Evolutionary conservation across 495 filamentous ascomycete genomes (phyloP).

Genomic region (Daldinia caldariorum): DNA sequence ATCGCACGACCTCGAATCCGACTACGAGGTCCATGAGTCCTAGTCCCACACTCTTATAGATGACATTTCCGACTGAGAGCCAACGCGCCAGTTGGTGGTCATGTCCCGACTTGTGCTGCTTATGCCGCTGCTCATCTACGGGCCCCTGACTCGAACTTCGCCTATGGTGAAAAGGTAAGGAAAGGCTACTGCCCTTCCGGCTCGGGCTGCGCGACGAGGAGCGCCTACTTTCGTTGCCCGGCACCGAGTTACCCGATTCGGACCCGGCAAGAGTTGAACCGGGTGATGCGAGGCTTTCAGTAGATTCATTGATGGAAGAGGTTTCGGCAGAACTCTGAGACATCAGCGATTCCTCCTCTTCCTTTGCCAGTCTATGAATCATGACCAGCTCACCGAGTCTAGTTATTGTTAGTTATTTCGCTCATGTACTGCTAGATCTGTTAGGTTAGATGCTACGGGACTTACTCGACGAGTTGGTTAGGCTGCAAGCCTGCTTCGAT

Average conservation of each 20-base stretch:
- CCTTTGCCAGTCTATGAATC: constrained; percentile 50
- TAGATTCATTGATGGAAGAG: constrained; percentile 36
- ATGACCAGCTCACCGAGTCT: constrained; percentile 80
- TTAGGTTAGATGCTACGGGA: not conserved
- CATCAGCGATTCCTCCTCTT: constrained; percentile 44
- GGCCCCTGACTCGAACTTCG: constrained; percentile 37
- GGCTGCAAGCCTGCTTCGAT: constrained; percentile 77
- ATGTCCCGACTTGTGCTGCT: constrained; percentile 48
- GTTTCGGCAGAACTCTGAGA: constrained; percentile 37
- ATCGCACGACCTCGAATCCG: constrained; percentile 75
- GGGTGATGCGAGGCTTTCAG: constrained; percentile 44
- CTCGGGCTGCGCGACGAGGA: constrained; percentile 45
- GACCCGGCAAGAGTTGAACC: constrained; percentile 44
- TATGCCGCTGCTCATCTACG: constrained; percentile 42
- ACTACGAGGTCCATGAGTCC: constrained; percentile 84
- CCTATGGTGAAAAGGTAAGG: constrained; percentile 35
- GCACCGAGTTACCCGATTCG: constrained; percentile 13
- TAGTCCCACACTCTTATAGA: constrained; percentile 84
- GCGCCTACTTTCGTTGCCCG: constrained; percentile 34
- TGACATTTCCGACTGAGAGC: constrained; percentile 83
- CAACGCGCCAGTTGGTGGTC: constrained; percentile 72
- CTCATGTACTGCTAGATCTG: not conserved
- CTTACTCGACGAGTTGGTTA: constrained; percentile 78
- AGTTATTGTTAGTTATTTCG: not conserved
- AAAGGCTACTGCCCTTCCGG: constrained; percentile 21